These are phyloP conservation scores for Microdochium nivale DNA, from an alignment of 2,329 filamentous ascomycete species.

Conservation along the genomic window DNA sequence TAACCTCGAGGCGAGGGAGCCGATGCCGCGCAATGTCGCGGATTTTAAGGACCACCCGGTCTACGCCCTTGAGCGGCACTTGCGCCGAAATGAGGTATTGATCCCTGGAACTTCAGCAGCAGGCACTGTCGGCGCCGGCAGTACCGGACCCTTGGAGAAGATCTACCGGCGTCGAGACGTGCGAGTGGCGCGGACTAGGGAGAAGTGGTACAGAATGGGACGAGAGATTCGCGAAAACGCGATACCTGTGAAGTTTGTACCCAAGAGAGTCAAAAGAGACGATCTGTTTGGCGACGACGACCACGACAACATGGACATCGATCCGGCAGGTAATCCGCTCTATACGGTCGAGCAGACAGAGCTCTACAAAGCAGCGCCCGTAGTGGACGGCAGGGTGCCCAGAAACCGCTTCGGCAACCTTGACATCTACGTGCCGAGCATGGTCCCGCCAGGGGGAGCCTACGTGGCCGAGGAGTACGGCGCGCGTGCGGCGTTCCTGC, in stretches of 20 bases:
- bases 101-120: conserved; percentile 59
- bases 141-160: conserved; percentile 56
- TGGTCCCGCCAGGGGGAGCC: conserved; percentile 76
- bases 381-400: conserved; percentile 67
- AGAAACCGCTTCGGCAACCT: conserved; percentile 93
- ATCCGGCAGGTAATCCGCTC: conserved; percentile 44
- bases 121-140: conserved; percentile 68
- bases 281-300: conserved; percentile 27
- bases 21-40: conserved; percentile 76
- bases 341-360: conserved; percentile 60
- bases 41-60: conserved; percentile 84
- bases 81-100: conserved; percentile 77
- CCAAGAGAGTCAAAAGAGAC: conserved; percentile 31
- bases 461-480: conserved; percentile 59
- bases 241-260: conserved; percentile 71
- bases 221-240: conserved; percentile 70
- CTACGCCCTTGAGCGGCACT: conserved; percentile 76
- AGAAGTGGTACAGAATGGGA: conserved; percentile 87
- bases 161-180: conserved; percentile 82
- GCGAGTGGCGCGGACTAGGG: conserved; percentile 64
- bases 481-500: conserved; percentile 60
- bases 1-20: conserved; percentile 63
- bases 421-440: conserved; percentile 83
- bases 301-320: conserved; percentile 23
- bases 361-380: conserved; percentile 65